phyloP scores from a whole-genome alignment of 352 stramenopile genomes.

The Phytophthora citricola region DNA sequence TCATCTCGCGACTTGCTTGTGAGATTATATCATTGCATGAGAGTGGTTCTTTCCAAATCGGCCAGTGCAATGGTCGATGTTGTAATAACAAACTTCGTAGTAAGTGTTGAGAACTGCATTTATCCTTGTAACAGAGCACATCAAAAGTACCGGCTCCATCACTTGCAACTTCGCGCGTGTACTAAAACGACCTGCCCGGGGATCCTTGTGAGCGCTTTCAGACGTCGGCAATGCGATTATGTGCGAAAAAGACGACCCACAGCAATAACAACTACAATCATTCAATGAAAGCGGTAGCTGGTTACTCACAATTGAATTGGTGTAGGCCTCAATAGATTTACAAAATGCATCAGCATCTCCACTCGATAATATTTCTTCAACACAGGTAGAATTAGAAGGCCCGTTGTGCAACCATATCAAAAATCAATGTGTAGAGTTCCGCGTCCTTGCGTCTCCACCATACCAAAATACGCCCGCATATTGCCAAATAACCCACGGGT shows the following conservation, averaged over 20 bases:
- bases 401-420: background rate
- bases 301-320: background rate
- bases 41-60: background rate
- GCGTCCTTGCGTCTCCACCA: slow-evolving; percentile 3
- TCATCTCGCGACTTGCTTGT: background rate
- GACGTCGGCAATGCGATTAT: background rate
- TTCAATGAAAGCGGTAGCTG: background rate
- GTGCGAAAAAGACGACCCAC: background rate
- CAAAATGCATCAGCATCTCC: background rate
- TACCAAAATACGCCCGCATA: slow-evolving; percentile 11
- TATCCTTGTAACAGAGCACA: background rate
- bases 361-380: background rate
- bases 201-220: background rate
- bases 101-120: background rate
- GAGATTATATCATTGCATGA: too few relatives aligned
- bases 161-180: too few relatives aligned
- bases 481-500: background rate
- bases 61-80: slow-evolving; percentile 6
- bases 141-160: background rate
- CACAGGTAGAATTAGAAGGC: background rate
- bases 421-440: slow-evolving; percentile 11
- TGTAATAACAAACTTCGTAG: background rate
- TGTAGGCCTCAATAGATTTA: background rate
- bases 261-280: background rate
- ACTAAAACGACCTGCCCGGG: too few relatives aligned